phyloP scores from a whole-genome alignment of 1,284 basidiomycete genomes.

The Mrakiaceae sp. region DNA sequence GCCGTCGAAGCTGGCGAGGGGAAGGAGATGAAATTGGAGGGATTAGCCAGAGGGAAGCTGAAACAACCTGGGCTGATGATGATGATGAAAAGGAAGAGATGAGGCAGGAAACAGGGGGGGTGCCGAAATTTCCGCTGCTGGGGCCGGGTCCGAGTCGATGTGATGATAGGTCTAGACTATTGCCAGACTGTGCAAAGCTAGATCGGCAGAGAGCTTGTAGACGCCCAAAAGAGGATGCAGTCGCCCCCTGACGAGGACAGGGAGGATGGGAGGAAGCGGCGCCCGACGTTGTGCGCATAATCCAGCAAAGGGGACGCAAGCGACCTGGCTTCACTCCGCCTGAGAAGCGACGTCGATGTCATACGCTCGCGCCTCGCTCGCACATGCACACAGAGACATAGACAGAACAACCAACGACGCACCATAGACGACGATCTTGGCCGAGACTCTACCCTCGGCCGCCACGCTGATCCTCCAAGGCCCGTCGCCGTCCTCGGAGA shows the following conservation, averaged over 20 bases:
- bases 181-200: background rate
- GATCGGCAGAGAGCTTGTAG: too few species aligned
- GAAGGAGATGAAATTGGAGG: constrained; percentile 20
- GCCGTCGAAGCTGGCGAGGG: constrained; percentile 46
- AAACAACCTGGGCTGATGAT: too few species aligned
- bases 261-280: constrained; percentile 20
- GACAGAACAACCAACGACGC: constrained; percentile 30
- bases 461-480: constrained; percentile 64
- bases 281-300: background rate
- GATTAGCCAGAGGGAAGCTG: too few species aligned
- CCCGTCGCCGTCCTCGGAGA: constrained; percentile 37
- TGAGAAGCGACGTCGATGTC: constrained; percentile 19
- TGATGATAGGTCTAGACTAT: background rate
- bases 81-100: background rate
- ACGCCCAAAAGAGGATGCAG: too few species aligned
- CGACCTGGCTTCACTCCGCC: constrained; percentile 21
- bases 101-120: background rate
- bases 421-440: constrained; percentile 55
- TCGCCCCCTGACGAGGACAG: too few species aligned
- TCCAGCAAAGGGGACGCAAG: constrained; percentile 20
- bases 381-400: background rate
- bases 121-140: background rate
- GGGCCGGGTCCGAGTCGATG: too few species aligned
- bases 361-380: background rate
- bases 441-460: constrained; percentile 35